Conservation (phyloP, 768 basidiomycete genomes). For the Termitomyces titanicus region DNA sequence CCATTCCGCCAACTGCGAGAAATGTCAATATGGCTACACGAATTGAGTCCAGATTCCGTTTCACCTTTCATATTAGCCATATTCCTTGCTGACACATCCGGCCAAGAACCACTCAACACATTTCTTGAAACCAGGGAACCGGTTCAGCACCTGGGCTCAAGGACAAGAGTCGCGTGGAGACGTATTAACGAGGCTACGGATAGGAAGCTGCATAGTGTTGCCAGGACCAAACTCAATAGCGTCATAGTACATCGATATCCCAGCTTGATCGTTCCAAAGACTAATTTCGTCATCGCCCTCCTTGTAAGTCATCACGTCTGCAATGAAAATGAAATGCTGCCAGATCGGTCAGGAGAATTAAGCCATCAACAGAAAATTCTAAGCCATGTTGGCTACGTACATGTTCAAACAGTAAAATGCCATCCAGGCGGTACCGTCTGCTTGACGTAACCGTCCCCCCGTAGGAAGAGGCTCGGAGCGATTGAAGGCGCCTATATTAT, state of each 20-base stretch:
- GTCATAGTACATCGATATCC: slow-evolving; percentile 99
- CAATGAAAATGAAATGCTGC: slow-evolving; percentile 96
- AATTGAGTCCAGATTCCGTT: not conserved
- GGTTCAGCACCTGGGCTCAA: slow-evolving; percentile 89
- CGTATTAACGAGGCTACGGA: slow-evolving; percentile 97
- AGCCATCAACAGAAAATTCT: not conserved
- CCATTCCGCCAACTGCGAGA: slow-evolving; percentile 57
- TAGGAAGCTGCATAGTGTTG: slow-evolving; percentile 84
- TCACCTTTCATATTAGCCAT: slow-evolving; percentile 94
- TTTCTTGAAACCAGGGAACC: slow-evolving; percentile 98
- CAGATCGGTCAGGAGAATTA: not conserved
- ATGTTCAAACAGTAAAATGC: slow-evolving; percentile 98
- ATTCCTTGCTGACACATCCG: slow-evolving; percentile 82
- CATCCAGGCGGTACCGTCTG: slow-evolving; percentile 99
- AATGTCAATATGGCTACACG: not conserved
- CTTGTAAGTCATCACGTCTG: slow-evolving; percentile 96
- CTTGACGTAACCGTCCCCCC: slow-evolving; percentile 90
- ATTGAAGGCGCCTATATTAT: slow-evolving; percentile 98
- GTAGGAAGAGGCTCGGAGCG: slow-evolving; percentile 96
- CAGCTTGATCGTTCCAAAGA: slow-evolving; percentile 95
- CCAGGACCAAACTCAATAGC: slow-evolving; percentile 86
- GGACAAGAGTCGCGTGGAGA: slow-evolving; percentile 88
- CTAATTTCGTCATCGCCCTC: slow-evolving; percentile 74
- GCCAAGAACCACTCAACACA: slow-evolving; percentile 99
- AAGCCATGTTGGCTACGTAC: slow-evolving; percentile 37